phyloP scores from a whole-genome alignment of 2,329 filamentous ascomycete genomes.

The Tolypocladium pustulatum region DNA sequence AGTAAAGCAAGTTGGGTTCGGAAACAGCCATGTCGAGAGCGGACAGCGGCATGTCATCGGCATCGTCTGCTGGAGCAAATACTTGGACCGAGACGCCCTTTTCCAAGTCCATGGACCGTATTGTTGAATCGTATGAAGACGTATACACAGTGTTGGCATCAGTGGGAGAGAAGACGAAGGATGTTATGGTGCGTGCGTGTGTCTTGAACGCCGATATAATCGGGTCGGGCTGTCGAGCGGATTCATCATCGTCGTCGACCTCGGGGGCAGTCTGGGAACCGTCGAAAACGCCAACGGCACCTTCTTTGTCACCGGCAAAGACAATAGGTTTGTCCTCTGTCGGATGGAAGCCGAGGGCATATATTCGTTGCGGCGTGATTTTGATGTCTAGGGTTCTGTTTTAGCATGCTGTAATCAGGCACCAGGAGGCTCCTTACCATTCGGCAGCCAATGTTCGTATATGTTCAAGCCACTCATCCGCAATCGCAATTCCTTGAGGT shows the following conservation, averaged over 20 bases:
- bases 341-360: conserved; percentile 81
- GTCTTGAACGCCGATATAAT: conserved; percentile 84
- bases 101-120: conserved; percentile 74
- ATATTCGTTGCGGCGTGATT: conserved; percentile 78
- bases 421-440: conserved; percentile 35
- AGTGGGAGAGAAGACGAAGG: conserved; percentile 65
- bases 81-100: conserved; percentile 72
- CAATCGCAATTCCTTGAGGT: conserved; percentile 60
- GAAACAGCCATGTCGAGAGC: conserved; percentile 67
- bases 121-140: conserved; percentile 85
- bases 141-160: conserved; percentile 71
- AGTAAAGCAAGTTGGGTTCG: conserved; percentile 67
- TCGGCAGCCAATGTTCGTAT: conserved; percentile 77
- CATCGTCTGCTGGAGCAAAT: conserved; percentile 61
- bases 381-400: conserved; percentile 60
- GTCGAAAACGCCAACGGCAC: conserved; percentile 84
- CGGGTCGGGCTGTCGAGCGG: conserved; percentile 54
- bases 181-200: conserved; percentile 79
- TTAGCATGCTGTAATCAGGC: neutral
- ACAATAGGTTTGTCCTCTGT: conserved; percentile 76
- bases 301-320: conserved; percentile 90
- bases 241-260: conserved; percentile 57
- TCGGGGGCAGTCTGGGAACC: conserved; percentile 60
- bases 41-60: conserved; percentile 70
- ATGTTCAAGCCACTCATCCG: conserved; percentile 68